Evolutionary conservation across 2,329 filamentous ascomycete genomes (phyloP), one percentile per base, ranked within the genome.

Genomic region (Pseudogymnoascus sp.): DNA sequence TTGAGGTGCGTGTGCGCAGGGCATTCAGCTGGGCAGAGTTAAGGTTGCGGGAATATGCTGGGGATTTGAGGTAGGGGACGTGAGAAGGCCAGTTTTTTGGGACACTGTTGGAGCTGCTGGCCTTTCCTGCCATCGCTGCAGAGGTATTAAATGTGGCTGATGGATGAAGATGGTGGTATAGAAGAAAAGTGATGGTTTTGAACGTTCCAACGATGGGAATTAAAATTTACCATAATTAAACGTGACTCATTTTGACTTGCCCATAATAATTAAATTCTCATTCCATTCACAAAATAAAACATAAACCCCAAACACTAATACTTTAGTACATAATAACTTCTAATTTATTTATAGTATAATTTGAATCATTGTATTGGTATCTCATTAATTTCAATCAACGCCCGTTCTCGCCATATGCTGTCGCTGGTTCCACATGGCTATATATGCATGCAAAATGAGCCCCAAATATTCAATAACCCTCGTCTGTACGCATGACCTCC

Each of bases 51-150:
- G 78, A 78, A 70, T 82, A 78, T 11, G 60, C 38, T 33, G 84
- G 81, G 2, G 72, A 66, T 1, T 72, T 75, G 57, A 87, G 77
- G 67, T 86, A 87, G 2, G 76, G 74, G 2, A 85, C 66, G 8
- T 73, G 59, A 3, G 73, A 37, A 0, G 84, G 83, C 85, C 85
- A 87, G 71, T 85, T 84, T 64, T 78, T 80, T 2, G 83, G 82
- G 11, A 15, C 12, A 9, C 28, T 35, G 28, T 25, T 15, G 25
- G 43, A 50, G 25, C 8, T 53, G 11, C 28, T 53, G 15, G 15
- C 47, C 15, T 53, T 53, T 53, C 28, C 28, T 8, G 47, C 2
- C 47, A 53, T 53, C 28, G 28, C 20, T 20, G n/a, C 11, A 11
- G 15, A 12, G 28, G 30, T 53, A 33, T 33, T 35, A 20, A 33